Evolutionary conservation across 768 basidiomycete genomes (phyloP).

Genomic region (Serendipita sp.): DNA sequence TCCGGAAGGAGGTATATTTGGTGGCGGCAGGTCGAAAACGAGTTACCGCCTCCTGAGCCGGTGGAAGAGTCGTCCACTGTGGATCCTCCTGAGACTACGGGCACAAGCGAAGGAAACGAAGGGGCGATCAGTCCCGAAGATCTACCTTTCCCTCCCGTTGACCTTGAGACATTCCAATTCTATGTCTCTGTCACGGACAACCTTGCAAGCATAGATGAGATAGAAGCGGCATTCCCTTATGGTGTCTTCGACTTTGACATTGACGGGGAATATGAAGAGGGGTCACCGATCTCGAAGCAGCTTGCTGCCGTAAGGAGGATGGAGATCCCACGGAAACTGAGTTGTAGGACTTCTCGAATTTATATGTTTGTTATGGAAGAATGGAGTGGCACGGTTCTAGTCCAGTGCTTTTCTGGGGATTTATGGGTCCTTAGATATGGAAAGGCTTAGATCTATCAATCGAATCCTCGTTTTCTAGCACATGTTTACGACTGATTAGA

Average conservation of each 20-base stretch:
- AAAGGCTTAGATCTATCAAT: neutral
- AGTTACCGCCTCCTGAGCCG: neutral
- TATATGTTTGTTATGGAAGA: slow-evolving; percentile 2
- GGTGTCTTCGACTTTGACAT: neutral
- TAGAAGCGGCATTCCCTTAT: neutral
- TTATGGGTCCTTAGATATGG: neutral
- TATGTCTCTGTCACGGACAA: neutral
- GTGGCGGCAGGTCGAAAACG: neutral
- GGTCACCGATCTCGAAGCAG: neutral
- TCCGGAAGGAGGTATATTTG: neutral
- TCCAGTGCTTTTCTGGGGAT: neutral
- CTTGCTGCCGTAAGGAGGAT: neutral
- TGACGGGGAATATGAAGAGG: neutral
- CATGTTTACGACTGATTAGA: no score
- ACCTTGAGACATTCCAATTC: neutral
- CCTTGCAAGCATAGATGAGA: neutral
- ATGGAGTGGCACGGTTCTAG: neutral
- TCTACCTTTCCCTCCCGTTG: no score
- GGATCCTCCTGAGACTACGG: no score
- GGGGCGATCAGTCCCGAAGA: no score
- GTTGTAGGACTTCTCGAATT: neutral
- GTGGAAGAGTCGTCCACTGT: no score
- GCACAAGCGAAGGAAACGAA: neutral
- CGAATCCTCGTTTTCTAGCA: no score
- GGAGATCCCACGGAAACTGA: neutral